phyloP scores from a whole-genome alignment of 192 early-diverging fungal species.

The Podila clonocystis region DNA sequence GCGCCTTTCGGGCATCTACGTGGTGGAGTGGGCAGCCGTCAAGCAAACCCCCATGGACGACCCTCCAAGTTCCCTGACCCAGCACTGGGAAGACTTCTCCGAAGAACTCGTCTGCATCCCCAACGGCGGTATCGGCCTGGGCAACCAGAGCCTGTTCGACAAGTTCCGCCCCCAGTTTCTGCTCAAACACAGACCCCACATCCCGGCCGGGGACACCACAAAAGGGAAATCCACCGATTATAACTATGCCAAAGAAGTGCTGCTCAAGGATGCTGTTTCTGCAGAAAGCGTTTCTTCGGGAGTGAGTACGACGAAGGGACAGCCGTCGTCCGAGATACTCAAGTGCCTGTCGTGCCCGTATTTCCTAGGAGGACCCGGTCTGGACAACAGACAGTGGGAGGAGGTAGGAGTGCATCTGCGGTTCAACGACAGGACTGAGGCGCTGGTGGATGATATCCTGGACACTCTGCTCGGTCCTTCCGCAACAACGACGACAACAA shows the following conservation, averaged over 20 bases:
- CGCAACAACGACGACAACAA: too few species aligned
- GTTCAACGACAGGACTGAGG: slow-evolving; percentile 34
- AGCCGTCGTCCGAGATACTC: slow-evolving; percentile 16
- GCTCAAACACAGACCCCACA: slow-evolving; percentile 11
- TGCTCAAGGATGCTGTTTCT: slow-evolving; percentile 20
- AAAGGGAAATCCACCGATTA: slow-evolving; percentile 22
- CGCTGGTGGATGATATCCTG: slow-evolving; percentile 41
- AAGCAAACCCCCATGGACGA: slow-evolving; percentile 32
- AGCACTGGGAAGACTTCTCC: slow-evolving; percentile 24
- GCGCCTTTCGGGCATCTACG: slow-evolving; percentile 14
- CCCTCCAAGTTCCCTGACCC: slow-evolving; percentile 3
- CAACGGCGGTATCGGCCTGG: slow-evolving; percentile 36
- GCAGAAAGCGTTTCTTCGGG: too few species aligned
- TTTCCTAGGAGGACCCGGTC: slow-evolving; percentile 10
- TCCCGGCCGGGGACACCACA: slow-evolving; percentile 8
- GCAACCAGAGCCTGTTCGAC: slow-evolving; percentile 37
- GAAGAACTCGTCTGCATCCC: slow-evolving; percentile 44
- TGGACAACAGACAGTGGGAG: slow-evolving; percentile 10
- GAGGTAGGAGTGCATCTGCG: slow-evolving; percentile 33
- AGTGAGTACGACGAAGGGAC: not conserved
- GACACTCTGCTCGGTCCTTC: slow-evolving; percentile 21
- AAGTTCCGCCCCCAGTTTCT: slow-evolving; percentile 44
- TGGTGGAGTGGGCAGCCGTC: slow-evolving; percentile 44
- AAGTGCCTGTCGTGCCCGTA: slow-evolving; percentile 40
- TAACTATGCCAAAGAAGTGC: slow-evolving; percentile 23